Evolutionary conservation across 225 moss, liverwort and hornwort genomes (phyloP), one percentile per base, ranked within the genome.

Genomic region (Bryoerythrophyllum caledonicum): DNA sequence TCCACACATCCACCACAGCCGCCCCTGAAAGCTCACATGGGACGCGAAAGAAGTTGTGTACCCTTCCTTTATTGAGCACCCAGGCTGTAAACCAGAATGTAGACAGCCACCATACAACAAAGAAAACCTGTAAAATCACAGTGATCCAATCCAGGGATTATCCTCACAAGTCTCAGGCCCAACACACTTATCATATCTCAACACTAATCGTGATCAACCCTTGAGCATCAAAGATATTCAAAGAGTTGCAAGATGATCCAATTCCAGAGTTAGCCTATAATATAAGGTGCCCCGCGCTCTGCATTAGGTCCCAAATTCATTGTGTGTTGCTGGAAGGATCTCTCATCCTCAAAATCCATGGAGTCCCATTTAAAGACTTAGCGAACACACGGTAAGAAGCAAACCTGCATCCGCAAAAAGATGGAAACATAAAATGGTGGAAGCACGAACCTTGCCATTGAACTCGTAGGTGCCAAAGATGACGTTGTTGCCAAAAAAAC

Each of bases 91-190:
- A 91, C 93, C 91, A 94, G 65, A 94, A 66, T 51, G 88, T 83
- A 69, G 93, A 79, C 79, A 91, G 75, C 93, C 93, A 94, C 93
- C 93, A 94, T 53, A 87, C 76, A 44, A 86, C 81, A 75, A 91
- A 94, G 79, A 94, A 91, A 30, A 93, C 76, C 91, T 91, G 82
- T 60, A n/a, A 25, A 82, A 43, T 12, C 58, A 73, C 65, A 85
- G n/a, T n/a, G n/a, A 10, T 37, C 62, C 23, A 76, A 14, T 14
- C 28, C n/a, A 79, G 24, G 24, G 12, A 54, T 64, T 67, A 65
- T 26, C 65, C 40, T 70, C 68, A 66, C 53, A 19, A 28, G 44
- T 66, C 60, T 70, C 19, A 30, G 46, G 28, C 28, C 26, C 28
- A 67, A 30, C 61, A 54, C 54, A 56, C 24, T 51, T 20, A 46